Percentiles rank a stretch among this genome's conserved stretches.
phyloP scores from a whole-genome alignment of 2,329 filamentous ascomycete genomes.

The Trichoderma atroviride region DNA sequence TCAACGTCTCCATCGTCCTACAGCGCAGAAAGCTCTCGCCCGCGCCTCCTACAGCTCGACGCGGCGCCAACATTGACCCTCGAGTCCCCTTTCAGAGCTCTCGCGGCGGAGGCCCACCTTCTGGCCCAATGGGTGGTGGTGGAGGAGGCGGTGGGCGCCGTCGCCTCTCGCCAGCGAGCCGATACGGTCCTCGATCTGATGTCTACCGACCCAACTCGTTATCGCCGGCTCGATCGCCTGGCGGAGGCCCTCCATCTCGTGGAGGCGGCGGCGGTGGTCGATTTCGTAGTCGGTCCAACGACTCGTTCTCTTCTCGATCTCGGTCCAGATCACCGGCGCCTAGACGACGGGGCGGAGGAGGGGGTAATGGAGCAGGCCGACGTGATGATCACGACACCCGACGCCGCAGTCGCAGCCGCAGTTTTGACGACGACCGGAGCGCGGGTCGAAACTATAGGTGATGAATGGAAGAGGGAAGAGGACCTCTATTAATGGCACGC shows the following conservation, averaged over 20 bases:
- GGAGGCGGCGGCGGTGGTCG: conserved; percentile 36
- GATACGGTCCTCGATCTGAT: conserved; percentile 52
- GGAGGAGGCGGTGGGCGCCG: conserved; percentile 44
- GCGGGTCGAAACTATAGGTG: conserved; percentile 43
- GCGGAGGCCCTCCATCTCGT: conserved; percentile 43
- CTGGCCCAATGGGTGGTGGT: conserved; percentile 31
- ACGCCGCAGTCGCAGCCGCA: conserved; percentile 54
- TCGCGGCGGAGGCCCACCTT: conserved; percentile 39
- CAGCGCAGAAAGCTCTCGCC: conserved; percentile 81
- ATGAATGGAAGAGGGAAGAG: conserved; percentile 2
- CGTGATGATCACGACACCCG: conserved; percentile 38
- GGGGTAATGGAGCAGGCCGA: conserved; percentile 14
- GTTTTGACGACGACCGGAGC: conserved; percentile 47
- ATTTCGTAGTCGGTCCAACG: conserved; percentile 50
- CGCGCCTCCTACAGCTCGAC: conserved; percentile 72
- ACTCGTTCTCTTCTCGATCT: conserved; percentile 53
- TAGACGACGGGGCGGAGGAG: conserved; percentile 35
- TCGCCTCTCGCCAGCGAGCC: conserved; percentile 40
- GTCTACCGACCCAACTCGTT: conserved; percentile 65
- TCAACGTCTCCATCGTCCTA: conserved; percentile 87
- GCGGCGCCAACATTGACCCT: conserved; percentile 62
- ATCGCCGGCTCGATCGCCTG: conserved; percentile 51
- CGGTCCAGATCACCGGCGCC: conserved; percentile 48
- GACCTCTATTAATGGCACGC: not conserved
- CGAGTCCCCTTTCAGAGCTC: conserved; percentile 39